Base-by-base conservation (phyloP, 208 protist genomes). In the Tritrichomonas foetus region DNA sequence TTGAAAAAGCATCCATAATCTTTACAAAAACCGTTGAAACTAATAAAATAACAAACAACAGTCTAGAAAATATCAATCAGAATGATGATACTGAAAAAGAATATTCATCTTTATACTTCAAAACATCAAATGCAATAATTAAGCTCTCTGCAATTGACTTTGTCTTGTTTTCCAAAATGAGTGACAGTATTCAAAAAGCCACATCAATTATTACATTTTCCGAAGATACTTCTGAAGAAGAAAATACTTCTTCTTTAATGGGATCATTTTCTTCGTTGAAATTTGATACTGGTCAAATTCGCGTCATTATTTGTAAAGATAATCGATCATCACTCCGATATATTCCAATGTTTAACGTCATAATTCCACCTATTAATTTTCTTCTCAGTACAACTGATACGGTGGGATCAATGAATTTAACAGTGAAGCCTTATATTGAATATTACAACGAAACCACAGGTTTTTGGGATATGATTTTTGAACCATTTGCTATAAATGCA, bases 361-460 rank as follows among this genome's bases (percentile, higher is more conserved):
- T 89, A 20, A 89, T 89, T 57, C 78, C 78, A 57, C 13, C 78
- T 20, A 89, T 89, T 8, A 89, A 49, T 20, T 89, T 57, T 89
- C 27, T 57, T 27, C 30, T 89, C 1, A 55, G 20, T 14, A 57
- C 41, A 16, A 39, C 9, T 33, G 30, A 44, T 2, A 27, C 25
- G 57, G 9, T 89, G 0, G 44, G 44, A 20, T 53, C 78, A 53
- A 61, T 89, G 47, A 25, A 20, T 9, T 16, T 57, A 0, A 39
- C 44, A 5, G 30, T 89, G 1, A 20, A 89, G 33, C 78, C 78
- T 27, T 89, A 89, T n/a, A 57, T 57, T 9, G 14, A 25, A 36
- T 89, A 89, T 50, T 89, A 44, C 47, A 89, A 89, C 39, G 78
- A 89, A 57, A 89, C 78, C 33, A 89, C 78, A 57, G 78, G 78